phyloP scores from a whole-genome alignment of 495 filamentous ascomycete species.

The Tuber borchii region DNA sequence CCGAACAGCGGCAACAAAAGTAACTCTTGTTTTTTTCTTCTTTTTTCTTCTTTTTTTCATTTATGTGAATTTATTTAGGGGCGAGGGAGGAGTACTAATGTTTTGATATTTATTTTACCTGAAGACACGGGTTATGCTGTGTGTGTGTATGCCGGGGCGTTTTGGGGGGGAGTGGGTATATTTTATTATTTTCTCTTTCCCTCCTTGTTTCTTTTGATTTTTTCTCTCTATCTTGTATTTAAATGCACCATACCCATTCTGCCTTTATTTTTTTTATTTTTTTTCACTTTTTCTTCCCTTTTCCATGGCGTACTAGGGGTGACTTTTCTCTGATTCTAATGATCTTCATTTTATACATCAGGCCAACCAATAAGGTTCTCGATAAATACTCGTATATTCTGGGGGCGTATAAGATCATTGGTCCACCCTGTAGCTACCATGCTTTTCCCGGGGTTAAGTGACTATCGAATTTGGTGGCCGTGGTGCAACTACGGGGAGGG shows the following conservation, averaged over 20 bases:
- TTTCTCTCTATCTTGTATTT: not conserved
- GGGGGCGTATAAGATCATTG: not conserved
- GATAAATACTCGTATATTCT: not conserved
- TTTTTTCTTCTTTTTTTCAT: not conserved
- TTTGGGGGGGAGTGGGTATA: not conserved
- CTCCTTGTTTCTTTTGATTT: not conserved
- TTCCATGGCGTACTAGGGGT: not conserved
- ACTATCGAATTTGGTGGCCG: not conserved
- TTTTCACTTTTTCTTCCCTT: not conserved
- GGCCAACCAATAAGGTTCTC: not conserved
- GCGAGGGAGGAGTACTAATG: not conserved
- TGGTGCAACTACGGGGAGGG: not conserved
- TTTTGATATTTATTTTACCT: not conserved
- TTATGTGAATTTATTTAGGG: not conserved
- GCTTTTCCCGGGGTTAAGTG: not conserved
- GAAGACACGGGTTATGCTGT: not conserved
- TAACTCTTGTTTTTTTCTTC: not conserved
- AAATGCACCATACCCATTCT: not conserved
- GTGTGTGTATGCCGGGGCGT: not conserved
- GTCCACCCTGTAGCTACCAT: not conserved
- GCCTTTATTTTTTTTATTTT: not conserved
- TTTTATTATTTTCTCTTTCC: not conserved
- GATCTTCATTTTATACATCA: not conserved
- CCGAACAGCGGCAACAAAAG: not conserved
- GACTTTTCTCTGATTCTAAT: not conserved